Conservation (phyloP, 1,284 basidiomycete species). For the Tilletia caries region DNA sequence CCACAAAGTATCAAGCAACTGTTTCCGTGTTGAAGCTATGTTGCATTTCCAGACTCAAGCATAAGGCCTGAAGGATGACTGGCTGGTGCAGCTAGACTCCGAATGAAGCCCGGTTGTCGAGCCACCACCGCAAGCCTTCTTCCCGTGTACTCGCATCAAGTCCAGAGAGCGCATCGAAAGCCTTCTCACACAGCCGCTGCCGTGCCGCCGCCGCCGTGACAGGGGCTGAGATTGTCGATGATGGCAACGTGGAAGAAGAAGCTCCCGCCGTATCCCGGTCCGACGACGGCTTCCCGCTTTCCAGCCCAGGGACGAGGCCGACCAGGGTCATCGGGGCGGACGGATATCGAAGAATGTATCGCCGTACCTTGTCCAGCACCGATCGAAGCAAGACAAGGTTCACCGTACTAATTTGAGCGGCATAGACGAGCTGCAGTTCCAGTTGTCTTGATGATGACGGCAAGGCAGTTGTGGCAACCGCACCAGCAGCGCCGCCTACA, state of each 20-base stretch:
- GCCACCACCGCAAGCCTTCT: slow-evolving; percentile 50
- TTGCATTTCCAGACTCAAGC: too few relatives aligned
- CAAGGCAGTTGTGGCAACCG: slow-evolving; percentile 9
- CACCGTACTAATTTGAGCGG: slow-evolving; percentile 40
- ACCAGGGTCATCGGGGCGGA: background rate
- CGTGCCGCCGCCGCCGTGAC: background rate
- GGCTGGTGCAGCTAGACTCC: slow-evolving; percentile 22
- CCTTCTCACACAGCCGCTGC: slow-evolving; percentile 33
- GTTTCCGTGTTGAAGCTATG: too few relatives aligned
- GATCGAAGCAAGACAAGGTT: slow-evolving; percentile 49
- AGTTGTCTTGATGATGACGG: slow-evolving; percentile 20
- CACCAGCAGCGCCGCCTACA: background rate
- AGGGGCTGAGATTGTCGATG: background rate
- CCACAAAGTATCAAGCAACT: too few relatives aligned
- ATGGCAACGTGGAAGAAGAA: too few relatives aligned
- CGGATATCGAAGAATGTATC: slow-evolving; percentile 26
- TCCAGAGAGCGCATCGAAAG: slow-evolving; percentile 38
- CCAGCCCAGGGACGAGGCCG: background rate
- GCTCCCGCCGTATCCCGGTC: too few relatives aligned
- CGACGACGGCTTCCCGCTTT: background rate
- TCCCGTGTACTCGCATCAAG: slow-evolving; percentile 47
- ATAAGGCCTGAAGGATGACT: too few relatives aligned
- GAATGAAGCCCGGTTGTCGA: slow-evolving; percentile 38
- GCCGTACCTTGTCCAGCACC: slow-evolving; percentile 33
- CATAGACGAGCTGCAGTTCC: slow-evolving; percentile 30